Evolutionary conservation across 768 basidiomycete species (phyloP).

Genomic region (Lactifluus piperatus): DNA sequence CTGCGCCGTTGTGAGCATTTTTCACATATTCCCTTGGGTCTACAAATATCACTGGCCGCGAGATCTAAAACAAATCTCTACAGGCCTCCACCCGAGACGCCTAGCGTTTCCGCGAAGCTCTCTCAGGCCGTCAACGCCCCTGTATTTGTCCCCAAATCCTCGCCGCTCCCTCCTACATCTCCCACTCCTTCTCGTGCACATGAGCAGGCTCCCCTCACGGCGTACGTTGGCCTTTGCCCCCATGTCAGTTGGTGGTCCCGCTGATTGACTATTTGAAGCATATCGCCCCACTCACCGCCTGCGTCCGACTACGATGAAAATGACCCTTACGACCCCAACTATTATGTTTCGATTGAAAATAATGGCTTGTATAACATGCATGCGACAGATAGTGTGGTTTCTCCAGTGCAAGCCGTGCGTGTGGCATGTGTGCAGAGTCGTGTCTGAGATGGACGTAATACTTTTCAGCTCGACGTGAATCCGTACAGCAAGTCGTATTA

Average conservation of each 20-base stretch:
- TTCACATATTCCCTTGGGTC: neutral
- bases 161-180: slow-evolving; percentile 25
- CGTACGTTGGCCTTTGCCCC: slow-evolving; percentile 13
- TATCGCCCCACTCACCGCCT: slow-evolving; percentile 18
- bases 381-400: slow-evolving; percentile 24
- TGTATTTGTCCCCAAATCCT: slow-evolving; percentile 69
- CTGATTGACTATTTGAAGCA: slow-evolving; percentile 13
- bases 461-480: slow-evolving; percentile 18
- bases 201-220: slow-evolving; percentile 16
- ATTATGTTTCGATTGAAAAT: slow-evolving; percentile 22
- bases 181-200: slow-evolving; percentile 19
- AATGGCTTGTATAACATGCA: slow-evolving; percentile 17
- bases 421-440: neutral
- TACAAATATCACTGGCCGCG: neutral
- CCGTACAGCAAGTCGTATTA: slow-evolving; percentile 25
- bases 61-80: neutral
- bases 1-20: slow-evolving; percentile 16
- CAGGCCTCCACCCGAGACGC: slow-evolving; percentile 20
- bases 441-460: slow-evolving; percentile 20
- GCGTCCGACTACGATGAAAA: slow-evolving; percentile 23
- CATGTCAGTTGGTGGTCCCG: neutral
- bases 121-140: slow-evolving; percentile 75
- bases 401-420: slow-evolving; percentile 31
- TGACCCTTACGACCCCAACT: slow-evolving; percentile 27
- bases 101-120: slow-evolving; percentile 28